Base-by-base conservation (phyloP, 257 asterid species). In the Solanum verrucosum region DNA sequence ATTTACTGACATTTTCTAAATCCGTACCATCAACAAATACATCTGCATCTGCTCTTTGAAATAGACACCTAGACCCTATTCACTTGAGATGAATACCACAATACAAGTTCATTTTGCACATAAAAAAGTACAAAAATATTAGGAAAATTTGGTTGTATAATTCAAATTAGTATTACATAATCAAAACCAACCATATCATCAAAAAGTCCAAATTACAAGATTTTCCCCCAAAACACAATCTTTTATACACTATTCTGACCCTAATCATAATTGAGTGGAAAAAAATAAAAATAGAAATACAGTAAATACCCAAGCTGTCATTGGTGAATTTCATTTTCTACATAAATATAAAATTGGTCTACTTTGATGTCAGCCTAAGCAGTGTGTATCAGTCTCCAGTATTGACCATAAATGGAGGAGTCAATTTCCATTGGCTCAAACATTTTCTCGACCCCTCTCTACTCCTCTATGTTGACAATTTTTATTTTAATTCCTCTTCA, bases 341-440 rank as follows among this genome's bases (percentile, higher is more conserved):
- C 70, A 29, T 16, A 70, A 14, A 29, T 29, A 49, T n/a, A 49
- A 49, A 82, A 49, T 49, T 31, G 0, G 70, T 49, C 71, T 49
- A 82, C 42, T 29, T 82, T 59, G 71, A 71, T 67, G 87, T 85
- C 87, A 82, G 87, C 79, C 79, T 25, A 59, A 70, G 29, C 87
- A 84, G 34, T 44, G 78, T 73, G 49, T 21, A 71, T 59, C 88
- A 86, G 65, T 86, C 34, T 70, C 68, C 88, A 29, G 73, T 29
- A 74, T 89, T 91, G 92, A 93, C 94, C 88, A 88, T 18, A 75
- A 82, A 42, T 74, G 84, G 70, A 10, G 67, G 88, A 88, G 90
- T 91, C 91, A 92, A 91, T 71, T 85, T 71, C 49, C 29, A 87
- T 89, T 91, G 90, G 92, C 88, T 34, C 29, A 37, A 63, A 65